A percentile compares a stretch with the other conserved stretches of the same genome.
Evolutionary conservation across 305 asterid species (phyloP).

Genomic region (Rubia tinctorum): DNA sequence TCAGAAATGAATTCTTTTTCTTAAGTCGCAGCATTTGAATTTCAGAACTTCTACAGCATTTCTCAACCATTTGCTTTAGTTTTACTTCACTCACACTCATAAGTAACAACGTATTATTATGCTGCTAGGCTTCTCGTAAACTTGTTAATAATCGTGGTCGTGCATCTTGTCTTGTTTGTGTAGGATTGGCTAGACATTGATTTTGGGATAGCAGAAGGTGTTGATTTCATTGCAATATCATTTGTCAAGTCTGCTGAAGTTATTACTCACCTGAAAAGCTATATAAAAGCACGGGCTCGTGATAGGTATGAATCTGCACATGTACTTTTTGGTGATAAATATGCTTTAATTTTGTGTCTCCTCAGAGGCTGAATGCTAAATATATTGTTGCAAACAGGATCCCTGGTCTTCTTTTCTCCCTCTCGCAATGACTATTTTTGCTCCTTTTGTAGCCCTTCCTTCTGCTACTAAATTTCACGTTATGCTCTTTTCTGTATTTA

Average conservation of each 20-base stretch:
- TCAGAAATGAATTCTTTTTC: neutral
- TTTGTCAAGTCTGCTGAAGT: slow-evolving; percentile 99
- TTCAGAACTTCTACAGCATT: neutral
- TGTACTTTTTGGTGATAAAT: neutral
- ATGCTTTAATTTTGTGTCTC: neutral
- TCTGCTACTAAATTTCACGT: neutral
- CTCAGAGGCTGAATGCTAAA: neutral
- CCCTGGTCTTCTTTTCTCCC: neutral
- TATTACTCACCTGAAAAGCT: slow-evolving; percentile 89
- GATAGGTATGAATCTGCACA: slow-evolving; percentile 48
- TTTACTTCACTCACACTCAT: neutral
- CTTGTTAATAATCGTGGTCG: slow-evolving; percentile 21
- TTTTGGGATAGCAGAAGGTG: slow-evolving; percentile 96
- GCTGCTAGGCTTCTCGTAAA: neutral
- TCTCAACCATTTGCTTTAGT: neutral
- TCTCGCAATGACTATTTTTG: neutral
- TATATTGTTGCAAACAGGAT: neutral
- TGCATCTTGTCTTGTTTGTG: slow-evolving; percentile 15
- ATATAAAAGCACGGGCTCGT: slow-evolving; percentile 91
- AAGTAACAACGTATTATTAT: neutral
- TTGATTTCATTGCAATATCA: slow-evolving; percentile 94
- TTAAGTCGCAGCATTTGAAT: neutral
- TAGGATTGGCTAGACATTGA: slow-evolving; percentile 99
- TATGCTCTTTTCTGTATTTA: neutral
- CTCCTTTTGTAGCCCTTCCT: neutral